These are phyloP conservation scores for Backusella macrospora DNA, from an alignment of 192 early-diverging fungal genomes.

Conservation along the genomic window DNA sequence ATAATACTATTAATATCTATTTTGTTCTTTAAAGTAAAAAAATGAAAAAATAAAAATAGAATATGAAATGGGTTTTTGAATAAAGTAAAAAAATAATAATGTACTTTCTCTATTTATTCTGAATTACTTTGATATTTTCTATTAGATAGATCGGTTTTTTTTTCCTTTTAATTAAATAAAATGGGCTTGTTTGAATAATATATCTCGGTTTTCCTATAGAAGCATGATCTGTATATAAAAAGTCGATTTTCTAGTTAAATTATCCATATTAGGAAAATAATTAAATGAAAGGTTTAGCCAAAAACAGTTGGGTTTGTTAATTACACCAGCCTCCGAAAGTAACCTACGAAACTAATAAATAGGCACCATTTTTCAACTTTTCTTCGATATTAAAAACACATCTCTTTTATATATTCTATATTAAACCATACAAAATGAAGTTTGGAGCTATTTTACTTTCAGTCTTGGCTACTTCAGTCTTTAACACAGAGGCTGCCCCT, in stretches of 20 bases:
- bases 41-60: neutral
- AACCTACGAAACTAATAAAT: neutral
- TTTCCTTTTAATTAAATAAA: neutral
- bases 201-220: neutral
- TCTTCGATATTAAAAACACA: neutral
- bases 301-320: neutral
- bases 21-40: neutral
- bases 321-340: neutral
- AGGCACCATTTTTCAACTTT: neutral
- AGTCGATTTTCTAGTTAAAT: slow-evolving; percentile 1
- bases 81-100: neutral
- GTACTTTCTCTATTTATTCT: neutral
- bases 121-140: no score
- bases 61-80: neutral
- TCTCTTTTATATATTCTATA: neutral
- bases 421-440: slow-evolving; percentile 4
- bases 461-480: neutral
- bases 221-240: neutral
- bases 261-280: slow-evolving; percentile 4
- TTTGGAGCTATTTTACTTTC: neutral
- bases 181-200: neutral
- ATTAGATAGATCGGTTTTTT: neutral
- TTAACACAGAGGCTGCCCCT: neutral
- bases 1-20: neutral
- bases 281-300: neutral